Evolutionary conservation across 306 rosid genomes (phyloP), one percentile per base, ranked within the genome.

Genomic region (Boehmeria nivea): DNA sequence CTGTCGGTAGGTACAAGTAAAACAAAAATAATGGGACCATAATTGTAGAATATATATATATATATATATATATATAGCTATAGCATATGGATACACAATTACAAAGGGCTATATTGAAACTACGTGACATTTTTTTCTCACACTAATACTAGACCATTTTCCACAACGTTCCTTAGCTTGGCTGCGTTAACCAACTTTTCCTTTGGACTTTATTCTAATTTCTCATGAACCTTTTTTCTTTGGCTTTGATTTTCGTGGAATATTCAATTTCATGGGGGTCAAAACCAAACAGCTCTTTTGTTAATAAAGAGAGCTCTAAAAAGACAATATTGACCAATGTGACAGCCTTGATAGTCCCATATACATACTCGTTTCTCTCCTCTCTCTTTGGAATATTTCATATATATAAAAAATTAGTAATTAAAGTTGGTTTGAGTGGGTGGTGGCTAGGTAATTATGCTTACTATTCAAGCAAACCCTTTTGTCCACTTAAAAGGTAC

Each of bases 311-410:
- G 63, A 52, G 21, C 51, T 31, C 36, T 4, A 31, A 15, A 25
- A n/a, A 14, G 3, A 15, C 26, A 38, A 22, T 16, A 37, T 36
- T 65, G 65, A 38, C 54, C 76, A 12, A 31, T 31, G 9, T 59
- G 70, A 54, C 85, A 76, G 73, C 81, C 54, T 68, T 54, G 27
- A 51, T 8, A n/a, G 52, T 55, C 36, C 45, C 43, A 42, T 65
- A 12, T 31, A 10, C 9, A 31, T 31, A 31, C 36, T 31, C 36
- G 36, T 31, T 31, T 31, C 43, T 37, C 63, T 53, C 63, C 54
- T 58, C 43, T 43, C 51, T 57, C 51, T 48, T 57, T 53, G 60
- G 67, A 74, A 33, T 52, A 58, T 46, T 40, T 62, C 44, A 17
- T 61, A 43, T 44, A 50, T 43, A 45, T 72, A 44, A 48, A 12